Percentiles rank a stretch among this genome's conserved stretches.
These are phyloP conservation scores for Linderniella brevidens DNA, from an alignment of 257 asterid species.

Conservation along the genomic window DNA sequence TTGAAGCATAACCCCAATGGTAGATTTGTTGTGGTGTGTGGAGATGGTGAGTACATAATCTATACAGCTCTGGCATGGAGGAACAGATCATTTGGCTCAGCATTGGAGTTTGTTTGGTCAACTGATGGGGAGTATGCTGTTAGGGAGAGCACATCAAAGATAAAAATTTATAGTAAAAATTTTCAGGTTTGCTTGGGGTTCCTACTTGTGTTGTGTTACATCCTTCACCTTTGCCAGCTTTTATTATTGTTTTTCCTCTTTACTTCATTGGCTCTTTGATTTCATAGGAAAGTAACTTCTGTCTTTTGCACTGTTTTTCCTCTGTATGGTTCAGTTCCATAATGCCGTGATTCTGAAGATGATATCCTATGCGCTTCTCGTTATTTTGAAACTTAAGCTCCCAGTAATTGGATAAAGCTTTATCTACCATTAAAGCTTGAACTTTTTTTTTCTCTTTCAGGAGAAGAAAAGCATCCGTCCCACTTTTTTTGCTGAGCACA, in stretches of 20 bases:
- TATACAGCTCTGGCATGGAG: slow-evolving; percentile 99
- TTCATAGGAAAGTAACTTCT: too few relatives aligned
- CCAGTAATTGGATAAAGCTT: too few relatives aligned
- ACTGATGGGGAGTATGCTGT: slow-evolving; percentile 95
- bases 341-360: too few relatives aligned
- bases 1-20: slow-evolving; percentile 96
- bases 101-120: slow-evolving; percentile 96
- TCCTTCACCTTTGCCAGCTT: background rate
- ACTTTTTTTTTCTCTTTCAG: slow-evolving; percentile 25
- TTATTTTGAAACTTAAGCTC: too few relatives aligned
- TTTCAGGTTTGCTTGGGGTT: slow-evolving; percentile 36
- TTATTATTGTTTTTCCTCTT: background rate
- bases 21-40: slow-evolving; percentile 92
- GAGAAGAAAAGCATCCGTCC: slow-evolving; percentile 97
- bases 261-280: too few relatives aligned
- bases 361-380: too few relatives aligned
- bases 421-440: background rate
- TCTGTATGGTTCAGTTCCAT: too few relatives aligned
- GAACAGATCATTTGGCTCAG: slow-evolving; percentile 88
- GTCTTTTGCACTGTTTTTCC: too few relatives aligned
- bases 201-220: background rate
- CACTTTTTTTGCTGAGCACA: slow-evolving; percentile 92
- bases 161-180: slow-evolving; percentile 67
- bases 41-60: slow-evolving; percentile 91
- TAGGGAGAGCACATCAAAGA: slow-evolving; percentile 88